Base-by-base conservation (phyloP, 768 basidiomycete genomes). In the Boletus pseudo-olivaceus region DNA sequence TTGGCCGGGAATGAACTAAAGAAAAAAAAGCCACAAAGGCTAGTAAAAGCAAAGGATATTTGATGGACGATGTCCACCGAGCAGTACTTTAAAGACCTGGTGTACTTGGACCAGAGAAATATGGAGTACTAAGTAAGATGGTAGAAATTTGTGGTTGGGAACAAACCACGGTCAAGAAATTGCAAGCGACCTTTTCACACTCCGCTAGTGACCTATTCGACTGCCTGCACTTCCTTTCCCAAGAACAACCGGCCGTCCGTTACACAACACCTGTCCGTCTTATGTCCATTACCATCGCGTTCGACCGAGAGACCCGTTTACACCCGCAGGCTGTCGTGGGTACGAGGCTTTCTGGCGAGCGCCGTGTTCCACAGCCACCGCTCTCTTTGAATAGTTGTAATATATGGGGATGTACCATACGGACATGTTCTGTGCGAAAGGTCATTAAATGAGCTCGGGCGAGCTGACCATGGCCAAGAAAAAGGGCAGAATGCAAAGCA, bases 101-200 rank as follows among this genome's bases (percentile, higher is more conserved):
- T 34, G 68, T 68, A 67, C 69, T 66, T 58, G 54, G 47, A 65
- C 69, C 69, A 70, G 69, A 57, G 59, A 67, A 71, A 71, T 71
- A 72, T 44, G 67, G 57, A 61, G 70, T 62, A 69, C 71, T 70
- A 71, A 72, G 68, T 70, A 70, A 72, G 69, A 64, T 72, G 71
- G 56, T 67, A 69, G 62, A 61, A 69, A 65, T 47, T 62, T 58
- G 63, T 57, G 61, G 70, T 61, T 69, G 69, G 59, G 69, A 71
- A 57, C 59, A 55, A 61, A 56, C 67, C 51, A 56, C 49, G 20
- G 53, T 27, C 43, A 42, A 54, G 54, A 61, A 69, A 65, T 60
- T 56, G 57, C 66, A 68, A 64, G 60, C 58, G 41, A 29, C 17
- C 49, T 65, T 70, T 70, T 70, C 65, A 71, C 51, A 72, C 69